Base-by-base conservation (phyloP, 495 filamentous ascomycete species). In the Chaetomidium leptoderma region DNA sequence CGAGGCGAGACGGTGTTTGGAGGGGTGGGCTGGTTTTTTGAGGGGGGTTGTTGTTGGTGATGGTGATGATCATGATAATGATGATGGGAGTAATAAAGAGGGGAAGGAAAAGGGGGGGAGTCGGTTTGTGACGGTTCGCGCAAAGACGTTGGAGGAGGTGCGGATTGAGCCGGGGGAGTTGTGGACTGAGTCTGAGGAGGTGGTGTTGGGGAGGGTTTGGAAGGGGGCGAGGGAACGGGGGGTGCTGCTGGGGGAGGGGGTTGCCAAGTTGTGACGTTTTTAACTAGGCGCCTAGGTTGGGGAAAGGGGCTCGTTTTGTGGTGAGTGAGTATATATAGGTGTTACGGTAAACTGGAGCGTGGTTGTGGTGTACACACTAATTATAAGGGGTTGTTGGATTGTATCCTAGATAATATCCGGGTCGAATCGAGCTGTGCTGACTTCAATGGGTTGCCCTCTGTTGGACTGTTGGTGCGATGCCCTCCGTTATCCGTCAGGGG, bases 11-110 rank as follows among this genome's bases (percentile, higher is more conserved):
- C 69, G 75, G 44, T 87, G 82, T 63, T 78, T 86, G 44, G 69
- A 80, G 9, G 69, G 78, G 19, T 80, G 83, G 72, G 74, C 80
- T 0, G 71, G 66, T 30, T 95, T 93, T 63, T 72, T 83, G 0
- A 71, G 70, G 17, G 59, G 60, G 26, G 70, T 72, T 33, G 74
- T 81, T 5, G 73, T 74, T 35, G 64, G 68, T n/a, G 66, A 68
- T 19, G 71, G 55, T 17, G 55, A 35, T 11, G 19, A 13, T 43
- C n/a, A n/a, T n/a, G n/a, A n/a, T n/a, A n/a, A n/a, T n/a, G n/a
- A n/a, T n/a, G n/a, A n/a, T n/a, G n/a, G n/a, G n/a, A n/a, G n/a
- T n/a, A n/a, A n/a, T n/a, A n/a, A n/a, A n/a, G n/a, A n/a, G n/a
- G n/a, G n/a, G n/a, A 11, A 21, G n/a, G 54, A 23, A 40, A 53